phyloP scores from a whole-genome alignment of 257 asterid genomes.

The Solanum pinnatisectum region DNA sequence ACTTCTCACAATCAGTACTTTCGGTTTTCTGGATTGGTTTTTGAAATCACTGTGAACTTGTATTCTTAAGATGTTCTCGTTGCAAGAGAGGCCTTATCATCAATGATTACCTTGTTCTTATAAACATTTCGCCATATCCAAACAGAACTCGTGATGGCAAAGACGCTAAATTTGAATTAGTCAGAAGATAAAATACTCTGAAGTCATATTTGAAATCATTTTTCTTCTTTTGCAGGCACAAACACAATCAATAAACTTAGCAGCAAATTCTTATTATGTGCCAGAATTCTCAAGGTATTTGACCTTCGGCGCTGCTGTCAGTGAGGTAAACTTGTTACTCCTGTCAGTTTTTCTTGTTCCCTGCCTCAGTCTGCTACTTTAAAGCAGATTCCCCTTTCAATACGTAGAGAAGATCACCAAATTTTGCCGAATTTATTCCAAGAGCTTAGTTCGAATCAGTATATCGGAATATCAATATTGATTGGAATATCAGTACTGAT shows the following conservation, averaged over 20 bases:
- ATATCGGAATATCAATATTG: neutral
- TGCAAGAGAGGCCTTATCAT: neutral
- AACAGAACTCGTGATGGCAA: neutral
- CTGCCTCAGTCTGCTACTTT: neutral
- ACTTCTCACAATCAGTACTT: neutral
- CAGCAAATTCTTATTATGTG: conserved; percentile 43
- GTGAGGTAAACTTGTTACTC: conserved; percentile 42
- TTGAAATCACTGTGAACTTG: neutral
- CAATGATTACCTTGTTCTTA: neutral
- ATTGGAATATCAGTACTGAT: neutral
- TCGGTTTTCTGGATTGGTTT: neutral
- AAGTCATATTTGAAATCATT: neutral
- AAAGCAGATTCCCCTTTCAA: neutral
- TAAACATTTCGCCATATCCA: neutral
- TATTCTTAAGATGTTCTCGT: neutral
- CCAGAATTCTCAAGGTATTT: conserved; percentile 38
- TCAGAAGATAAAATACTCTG: neutral
- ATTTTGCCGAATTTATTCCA: neutral
- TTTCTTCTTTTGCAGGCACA: conserved; percentile 37
- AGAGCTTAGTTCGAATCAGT: neutral
- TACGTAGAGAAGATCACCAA: no score
- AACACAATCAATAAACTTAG: conserved; percentile 28
- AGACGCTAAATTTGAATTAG: neutral
- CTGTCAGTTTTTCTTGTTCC: neutral
- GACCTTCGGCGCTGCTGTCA: conserved; percentile 62